Evolutionary conservation across 345 rosid species (phyloP).

Genomic region (thale cress (Arabidopsis thaliana)): TAIR10.1 NC_003074.8:185001-185500

Average conservation of each 20-base stretch:
- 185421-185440: neutral
- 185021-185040: constrained; percentile 31
- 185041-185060: constrained; percentile 7
- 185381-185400: constrained; percentile 38
- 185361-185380: neutral
- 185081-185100: constrained; percentile 32
- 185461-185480: neutral
- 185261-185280: neutral
- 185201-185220: neutral
- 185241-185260: neutral
- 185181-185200: neutral
- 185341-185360: constrained; percentile 9
- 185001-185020: constrained; percentile 10
- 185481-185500: neutral
- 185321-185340: constrained; percentile 39
- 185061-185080: constrained; percentile 13
- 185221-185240: neutral
- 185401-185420: constrained; percentile 10
- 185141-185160: neutral
- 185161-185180: neutral
- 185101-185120: constrained; percentile 14
- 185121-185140: constrained; percentile 25
- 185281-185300: constrained; percentile 24
- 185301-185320: neutral
- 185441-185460: neutral